Base-by-base conservation (phyloP, 2,329 filamentous ascomycete genomes). In the Sarocladium oryzae region DNA sequence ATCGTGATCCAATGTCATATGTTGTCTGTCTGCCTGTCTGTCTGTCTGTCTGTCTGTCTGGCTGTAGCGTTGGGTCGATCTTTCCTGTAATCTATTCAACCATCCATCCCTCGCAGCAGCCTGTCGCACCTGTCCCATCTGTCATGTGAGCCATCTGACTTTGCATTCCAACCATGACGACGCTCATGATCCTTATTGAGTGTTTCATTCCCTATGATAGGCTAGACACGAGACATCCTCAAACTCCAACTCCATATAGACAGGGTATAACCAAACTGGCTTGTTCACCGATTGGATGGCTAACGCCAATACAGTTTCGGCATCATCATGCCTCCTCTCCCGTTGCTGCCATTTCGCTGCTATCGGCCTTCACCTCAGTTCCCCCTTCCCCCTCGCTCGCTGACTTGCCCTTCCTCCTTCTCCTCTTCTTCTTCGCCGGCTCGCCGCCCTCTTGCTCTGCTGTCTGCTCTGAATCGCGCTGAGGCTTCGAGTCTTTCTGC, bases 371-470 rank as follows among this genome's bases (percentile, higher is more conserved):
- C 9, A 26, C n/a, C 24, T 48, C 43, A 8, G 43, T 2, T 4
- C 52, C 51, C 13, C 55, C 52, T 11, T 51, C 51, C 13, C 55
- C 52, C 36, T 55, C 59, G 50, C 51, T 51, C 18, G 50, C 37
- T 11, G 58, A 16, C 57, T 67, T 66, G 49, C 52, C 56, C 58
- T 58, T 69, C 56, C 57, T 62, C 53, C 60, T 59, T 16, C 43
- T 48, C 50, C 64, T 59, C 57, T 65, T 64, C 45, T 65, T 57
- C 57, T 65, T 66, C 50, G 57, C 59, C 40, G 57, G 53, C 18
- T 52, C 61, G 36, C 63, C 61, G 51, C 56, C 56, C n/a, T 53
- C 60, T 43, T 62, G 61, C 52, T 56, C 56, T 33, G 24, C 26
- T 13, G 24, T 9, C 16, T 30, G 26, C 26, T 48, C 28, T 23